Evolutionary conservation across 371 early-diverging fungal genomes (phyloP), one percentile per base, ranked within the genome.

Genomic region (Mortierella sp.): DNA sequence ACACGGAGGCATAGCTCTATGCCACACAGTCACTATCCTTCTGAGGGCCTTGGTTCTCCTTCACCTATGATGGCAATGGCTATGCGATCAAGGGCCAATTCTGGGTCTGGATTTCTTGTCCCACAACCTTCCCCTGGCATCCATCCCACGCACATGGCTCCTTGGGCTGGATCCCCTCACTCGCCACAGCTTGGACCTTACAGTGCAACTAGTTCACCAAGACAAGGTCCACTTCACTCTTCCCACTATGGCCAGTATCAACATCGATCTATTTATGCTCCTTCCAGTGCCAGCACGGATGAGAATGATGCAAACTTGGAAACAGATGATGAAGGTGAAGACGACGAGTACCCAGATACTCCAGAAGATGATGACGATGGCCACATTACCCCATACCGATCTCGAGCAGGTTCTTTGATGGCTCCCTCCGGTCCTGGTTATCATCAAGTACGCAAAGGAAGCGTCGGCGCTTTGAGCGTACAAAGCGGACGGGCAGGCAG

Each of bases 321-420:
- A 26, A 81, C 83, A 24, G 83, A 81, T 32, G 83, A 81, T 0
- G 83, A 81, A 39, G 83, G 83, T 16, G 83, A 81, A 58, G 75
- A 79, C 43, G 83, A 81, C 9, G 83, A 81, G 20, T 81, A 81
- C 32, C 83, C 83, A 0, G 83, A 81, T 60, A 73, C 66, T 5
- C 77, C 83, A 4, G 73, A 76, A 32, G 81, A 81, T 20, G 83
- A 81, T 26, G 73, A 75, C 3, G 75, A 72, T 11, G 62, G 69
- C n/a, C 35, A 67, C 1, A 66, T 30, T 10, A 71, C 72, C 5
- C 83, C 73, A 5, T 66, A 51, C 39, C 76, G 83, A 28, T 76
- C 83, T 16, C 72, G 83, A 22, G 22, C 76, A 6, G 76, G 73
- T 4, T 81, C 83, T 5, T 45, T 81, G 65, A 76, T 75, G 73